Conservation (phyloP, 75 land plant genomes). For the Pinus taeda region DNA sequence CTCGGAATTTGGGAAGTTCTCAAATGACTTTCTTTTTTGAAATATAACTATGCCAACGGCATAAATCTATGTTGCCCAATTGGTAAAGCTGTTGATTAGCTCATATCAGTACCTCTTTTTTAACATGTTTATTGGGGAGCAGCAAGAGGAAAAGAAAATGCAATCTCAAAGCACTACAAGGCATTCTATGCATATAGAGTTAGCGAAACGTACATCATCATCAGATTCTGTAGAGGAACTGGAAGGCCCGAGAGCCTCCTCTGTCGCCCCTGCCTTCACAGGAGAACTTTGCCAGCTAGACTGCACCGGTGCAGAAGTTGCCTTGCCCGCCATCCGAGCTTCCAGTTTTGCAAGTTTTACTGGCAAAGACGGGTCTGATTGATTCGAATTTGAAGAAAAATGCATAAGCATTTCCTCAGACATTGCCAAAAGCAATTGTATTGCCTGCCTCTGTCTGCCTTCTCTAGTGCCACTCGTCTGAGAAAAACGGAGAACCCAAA, state of each 20-base stretch:
- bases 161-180: background rate
- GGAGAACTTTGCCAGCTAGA: constrained; percentile 19
- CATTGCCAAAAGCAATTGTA: constrained; percentile 29
- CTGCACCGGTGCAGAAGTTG: constrained; percentile 33
- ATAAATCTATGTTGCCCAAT: no score
- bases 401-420: constrained; percentile 78
- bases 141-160: background rate
- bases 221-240: constrained; percentile 59
- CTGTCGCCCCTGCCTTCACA: constrained; percentile 3
- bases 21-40: no score
- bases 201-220: constrained; percentile 51
- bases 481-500: background rate
- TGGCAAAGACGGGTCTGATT: constrained; percentile 70
- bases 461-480: background rate
- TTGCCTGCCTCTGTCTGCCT: background rate
- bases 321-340: constrained; percentile 82
- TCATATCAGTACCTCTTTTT: no score
- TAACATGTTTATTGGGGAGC: background rate
- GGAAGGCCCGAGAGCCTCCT: constrained; percentile 15
- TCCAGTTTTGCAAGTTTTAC: constrained; percentile 85
- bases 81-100: no score
- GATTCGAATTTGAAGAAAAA: constrained; percentile 83
- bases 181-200: background rate
- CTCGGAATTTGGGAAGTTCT: no score
- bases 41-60: no score